Evolutionary conservation across 2,329 filamentous ascomycete genomes (phyloP).

Genomic region (Trichothecium roseum): DNA sequence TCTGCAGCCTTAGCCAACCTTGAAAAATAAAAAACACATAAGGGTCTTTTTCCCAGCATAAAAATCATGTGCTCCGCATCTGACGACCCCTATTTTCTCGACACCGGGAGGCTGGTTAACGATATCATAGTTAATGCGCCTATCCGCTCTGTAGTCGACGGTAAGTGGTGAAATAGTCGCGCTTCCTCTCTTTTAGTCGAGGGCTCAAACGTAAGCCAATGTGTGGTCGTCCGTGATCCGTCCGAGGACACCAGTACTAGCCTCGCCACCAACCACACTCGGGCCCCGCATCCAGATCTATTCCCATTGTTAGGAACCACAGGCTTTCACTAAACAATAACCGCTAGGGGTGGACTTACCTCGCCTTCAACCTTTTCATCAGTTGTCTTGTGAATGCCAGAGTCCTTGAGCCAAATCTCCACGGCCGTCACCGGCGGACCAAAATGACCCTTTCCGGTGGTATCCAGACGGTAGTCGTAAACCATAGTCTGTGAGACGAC

Average conservation of each 20-base stretch:
- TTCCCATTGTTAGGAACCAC: background rate
- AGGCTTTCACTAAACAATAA: background rate
- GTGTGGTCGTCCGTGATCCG: slow-evolving; percentile 65
- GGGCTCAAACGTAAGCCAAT: slow-evolving; percentile 41
- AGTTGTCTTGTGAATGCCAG: slow-evolving; percentile 46
- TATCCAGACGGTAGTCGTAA: slow-evolving; percentile 68
- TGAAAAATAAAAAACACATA: no score
- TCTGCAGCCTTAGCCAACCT: no score
- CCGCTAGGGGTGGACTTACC: slow-evolving; percentile 30
- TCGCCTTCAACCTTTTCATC: slow-evolving; percentile 53
- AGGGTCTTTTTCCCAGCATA: no score
- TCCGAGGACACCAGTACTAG: slow-evolving; percentile 51
- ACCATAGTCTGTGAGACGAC: slow-evolving; percentile 79
- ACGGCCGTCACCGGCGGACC: slow-evolving; percentile 71
- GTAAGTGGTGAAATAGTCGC: no score
- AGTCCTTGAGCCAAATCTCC: slow-evolving; percentile 66
- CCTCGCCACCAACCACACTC: slow-evolving; percentile 59
- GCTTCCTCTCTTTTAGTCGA: no score
- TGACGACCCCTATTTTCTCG: no score
- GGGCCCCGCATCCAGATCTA: slow-evolving; percentile 65
- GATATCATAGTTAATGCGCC: no score
- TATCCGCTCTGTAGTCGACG: no score
- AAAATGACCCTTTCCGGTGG: slow-evolving; percentile 49
- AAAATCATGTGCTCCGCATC: no score
- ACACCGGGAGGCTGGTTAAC: no score